Evolutionary conservation across 2,329 filamentous ascomycete genomes (phyloP), one percentile per base, ranked within the genome.

Genomic region (Fusarium gaditjirri): DNA sequence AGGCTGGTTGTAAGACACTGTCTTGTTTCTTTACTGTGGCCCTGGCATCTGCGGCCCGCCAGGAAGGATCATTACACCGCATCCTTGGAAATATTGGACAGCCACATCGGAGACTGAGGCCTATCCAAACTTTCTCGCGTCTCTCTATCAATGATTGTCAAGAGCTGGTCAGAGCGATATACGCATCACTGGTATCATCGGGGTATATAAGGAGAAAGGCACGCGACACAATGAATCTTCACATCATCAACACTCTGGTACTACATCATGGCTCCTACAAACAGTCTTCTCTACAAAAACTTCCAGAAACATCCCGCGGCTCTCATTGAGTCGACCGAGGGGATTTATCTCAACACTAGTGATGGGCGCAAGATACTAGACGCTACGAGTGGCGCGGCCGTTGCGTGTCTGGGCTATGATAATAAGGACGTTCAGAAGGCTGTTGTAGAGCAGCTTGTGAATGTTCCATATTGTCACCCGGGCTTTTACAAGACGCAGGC

Each of bases 251-350:
- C 19, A 21, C 23, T 3, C 19, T n/a, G 17, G 12, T 13, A 35
- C n/a, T 10, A 47, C 59, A 70, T 35, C 21, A 75, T 75, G 72
- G 44, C 61, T 9, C 44, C 70, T 5, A 70, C 61, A 39, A 75
- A 75, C 70, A 75, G 73, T 31, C 73, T 75, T 23, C 49, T 75
- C 3, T 75, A 75, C 73, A 75, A 75, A 42, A 75, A 75, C 60
- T 75, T 75, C 3, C 70, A 75, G 14, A 74, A 72, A 29, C 73
- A 75, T 29, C 73, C 73, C 10, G 73, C 70, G 1, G 73, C 73
- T 25, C 60, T 75, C 10, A 39, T 75, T 6, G 68, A 75, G n/a
- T 75, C 72, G 0, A 70, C 72, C 0, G 41, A 52, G 1, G 73
- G 73, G 8, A 74, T 75, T 10, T 74, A 61, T 41, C 66, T 76